Base-by-base conservation (phyloP, 768 basidiomycete species). In the Candolleomyces efflorescens region DNA sequence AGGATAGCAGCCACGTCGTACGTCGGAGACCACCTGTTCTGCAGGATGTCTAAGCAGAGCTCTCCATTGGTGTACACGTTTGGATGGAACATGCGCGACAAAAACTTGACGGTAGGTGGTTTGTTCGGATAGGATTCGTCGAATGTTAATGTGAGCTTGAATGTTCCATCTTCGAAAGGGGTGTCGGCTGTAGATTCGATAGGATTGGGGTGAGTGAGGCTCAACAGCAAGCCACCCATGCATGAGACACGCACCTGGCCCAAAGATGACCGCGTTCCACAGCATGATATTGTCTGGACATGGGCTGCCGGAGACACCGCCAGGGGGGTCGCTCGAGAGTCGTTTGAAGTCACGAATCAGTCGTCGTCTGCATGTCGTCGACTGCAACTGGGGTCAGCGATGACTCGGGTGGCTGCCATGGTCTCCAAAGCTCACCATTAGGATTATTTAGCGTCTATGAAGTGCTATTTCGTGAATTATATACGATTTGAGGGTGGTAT, bases 261-360 rank as follows among this genome's bases (percentile, higher is more conserved):
- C 97, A 68, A 99, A 98, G 61, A 99, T 99, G 57, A 99, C 97
- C 1, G 97, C 97, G 67, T 99, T 99, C 97, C 97, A 99, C 15
- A 98, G 81, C 94, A 98, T 97, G 72, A 99, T 97, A 71, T 98
- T 98, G 70, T 98, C 97, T 2, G 93, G 88, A 68, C 93, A 94
- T 68, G 97, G 96, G 66, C 93, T 95, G 13, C 96, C 97, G 3
- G 93, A 95, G 63, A 99, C 94, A 5, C 97, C 97, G 54, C 90
- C 88, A 0, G 97, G 97, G 3, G 96, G 95, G 68, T 98, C 97
- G 22, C 87, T 87, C 47, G 93, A 92, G 45, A 99, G 82, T 23
- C 93, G 83, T 76, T 97, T 98, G 76, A 99, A 98, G 75, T 99
- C 97, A 58, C 97, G 89, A 62, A 99, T 96, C 61, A 99, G 90